phyloP scores from a whole-genome alignment of 306 rosid genomes.

The Mimosa pudica region DNA sequence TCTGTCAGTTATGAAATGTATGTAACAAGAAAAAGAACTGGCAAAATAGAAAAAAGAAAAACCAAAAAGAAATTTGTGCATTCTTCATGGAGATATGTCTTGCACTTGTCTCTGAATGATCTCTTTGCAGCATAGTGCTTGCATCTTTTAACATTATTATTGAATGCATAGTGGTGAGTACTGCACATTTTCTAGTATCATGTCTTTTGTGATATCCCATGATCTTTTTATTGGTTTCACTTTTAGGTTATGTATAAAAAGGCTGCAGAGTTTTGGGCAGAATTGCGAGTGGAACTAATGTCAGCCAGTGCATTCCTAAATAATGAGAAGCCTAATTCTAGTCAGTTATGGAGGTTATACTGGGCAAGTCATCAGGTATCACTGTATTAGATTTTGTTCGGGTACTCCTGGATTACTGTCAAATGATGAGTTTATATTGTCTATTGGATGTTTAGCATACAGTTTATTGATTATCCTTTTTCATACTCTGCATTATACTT shows the following conservation, averaged over 20 bases:
- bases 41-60: too few species aligned
- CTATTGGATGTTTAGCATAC: neutral
- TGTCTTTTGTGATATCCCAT: constrained; percentile 17
- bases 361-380: constrained; percentile 99
- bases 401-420: neutral
- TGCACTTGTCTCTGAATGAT: constrained; percentile 7
- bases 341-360: constrained; percentile 93
- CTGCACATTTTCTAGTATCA: neutral
- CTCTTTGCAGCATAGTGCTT: constrained; percentile 18
- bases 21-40: neutral
- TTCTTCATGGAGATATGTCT: constrained; percentile 19
- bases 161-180: constrained; percentile 12
- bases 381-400: neutral
- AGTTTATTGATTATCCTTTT: constrained; percentile 27
- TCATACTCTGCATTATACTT: constrained; percentile 36
- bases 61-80: constrained; percentile 12
- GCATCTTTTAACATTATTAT: constrained; percentile 5
- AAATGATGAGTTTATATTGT: constrained; percentile 1
- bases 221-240: constrained; percentile 21
- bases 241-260: constrained; percentile 78
- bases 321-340: constrained; percentile 73
- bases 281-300: constrained; percentile 77
- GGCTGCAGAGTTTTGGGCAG: constrained; percentile 97
- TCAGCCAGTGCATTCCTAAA: constrained; percentile 68
- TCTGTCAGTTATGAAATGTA: neutral